Conservation (phyloP, 768 basidiomycete genomes). For the Leccinum incarnatum region DNA sequence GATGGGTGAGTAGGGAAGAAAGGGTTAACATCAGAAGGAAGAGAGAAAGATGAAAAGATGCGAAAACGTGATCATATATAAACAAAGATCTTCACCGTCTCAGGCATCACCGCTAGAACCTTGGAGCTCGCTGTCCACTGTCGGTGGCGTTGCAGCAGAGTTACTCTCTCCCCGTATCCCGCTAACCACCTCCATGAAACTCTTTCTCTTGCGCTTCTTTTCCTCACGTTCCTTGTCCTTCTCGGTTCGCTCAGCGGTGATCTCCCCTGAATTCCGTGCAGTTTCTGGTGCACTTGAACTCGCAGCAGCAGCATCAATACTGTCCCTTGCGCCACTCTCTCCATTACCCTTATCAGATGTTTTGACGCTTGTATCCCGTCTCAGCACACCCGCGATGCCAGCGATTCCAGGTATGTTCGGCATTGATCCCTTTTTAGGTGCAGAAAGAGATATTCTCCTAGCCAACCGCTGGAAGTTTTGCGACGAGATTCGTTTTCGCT, state of each 20-base stretch:
- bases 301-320: slow-evolving; percentile 17
- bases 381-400: slow-evolving; percentile 29
- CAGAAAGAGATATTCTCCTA: slow-evolving; percentile 63
- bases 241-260: slow-evolving; percentile 46
- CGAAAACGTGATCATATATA: slow-evolving; percentile 10
- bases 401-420: slow-evolving; percentile 37
- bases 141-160: slow-evolving; percentile 36
- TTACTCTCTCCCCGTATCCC: slow-evolving; percentile 26
- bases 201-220: slow-evolving; percentile 63
- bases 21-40: slow-evolving; percentile 1
- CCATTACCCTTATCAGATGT: slow-evolving; percentile 38
- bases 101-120: slow-evolving; percentile 12
- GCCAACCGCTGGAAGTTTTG: slow-evolving; percentile 86
- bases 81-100: slow-evolving; percentile 1
- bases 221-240: slow-evolving; percentile 55
- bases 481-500: slow-evolving; percentile 76
- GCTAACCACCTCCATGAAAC: slow-evolving; percentile 43
- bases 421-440: slow-evolving; percentile 54
- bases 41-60: slow-evolving; percentile 2
- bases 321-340: slow-evolving; percentile 18
- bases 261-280: slow-evolving; percentile 45
- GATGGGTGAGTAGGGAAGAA: background rate
- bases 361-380: slow-evolving; percentile 35
- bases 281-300: slow-evolving; percentile 40
- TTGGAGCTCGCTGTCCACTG: slow-evolving; percentile 16